Evolutionary conservation across 495 filamentous ascomycete genomes (phyloP).

Genomic region (Trypethelium eluteriae): DNA sequence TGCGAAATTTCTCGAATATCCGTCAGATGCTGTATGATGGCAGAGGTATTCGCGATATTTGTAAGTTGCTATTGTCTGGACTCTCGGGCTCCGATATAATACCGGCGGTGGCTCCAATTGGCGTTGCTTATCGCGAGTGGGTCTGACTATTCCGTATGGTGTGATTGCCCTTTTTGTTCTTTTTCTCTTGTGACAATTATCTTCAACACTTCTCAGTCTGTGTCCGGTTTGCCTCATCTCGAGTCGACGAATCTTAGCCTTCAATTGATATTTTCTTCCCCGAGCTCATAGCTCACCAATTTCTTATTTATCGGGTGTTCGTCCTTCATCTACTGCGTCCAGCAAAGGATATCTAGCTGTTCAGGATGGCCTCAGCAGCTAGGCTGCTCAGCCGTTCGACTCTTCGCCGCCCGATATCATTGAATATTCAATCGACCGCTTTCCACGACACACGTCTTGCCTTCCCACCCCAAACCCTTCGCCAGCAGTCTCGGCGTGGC

Average conservation of each 20-base stretch:
- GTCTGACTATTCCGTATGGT: not conserved
- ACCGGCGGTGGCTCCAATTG: not conserved
- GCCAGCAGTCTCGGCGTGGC: conserved; percentile 58
- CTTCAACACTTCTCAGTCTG: not conserved
- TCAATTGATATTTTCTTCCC: not conserved
- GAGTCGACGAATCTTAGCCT: not conserved
- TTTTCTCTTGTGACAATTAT: not conserved
- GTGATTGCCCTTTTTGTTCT: too few relatives aligned
- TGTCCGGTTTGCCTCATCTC: not conserved
- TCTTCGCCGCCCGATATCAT: conserved; percentile 42
- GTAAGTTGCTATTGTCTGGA: not conserved
- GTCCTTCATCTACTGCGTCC: not conserved
- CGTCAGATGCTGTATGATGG: not conserved
- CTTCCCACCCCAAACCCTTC: conserved; percentile 53
- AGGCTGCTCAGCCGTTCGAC: conserved; percentile 16
- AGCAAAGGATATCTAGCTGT: conserved; percentile 13
- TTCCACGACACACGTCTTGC: conserved; percentile 51
- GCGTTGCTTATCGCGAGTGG: not conserved
- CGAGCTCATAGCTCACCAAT: not conserved
- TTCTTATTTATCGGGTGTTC: not conserved
- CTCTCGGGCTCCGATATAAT: not conserved
- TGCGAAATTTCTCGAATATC: not conserved
- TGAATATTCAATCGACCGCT: conserved; percentile 41
- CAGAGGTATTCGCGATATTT: not conserved
- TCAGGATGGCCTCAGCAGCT: conserved; percentile 17